These are phyloP conservation scores for Quercus phellos DNA, from an alignment of 331 rosid genomes.

Conservation along the genomic window DNA sequence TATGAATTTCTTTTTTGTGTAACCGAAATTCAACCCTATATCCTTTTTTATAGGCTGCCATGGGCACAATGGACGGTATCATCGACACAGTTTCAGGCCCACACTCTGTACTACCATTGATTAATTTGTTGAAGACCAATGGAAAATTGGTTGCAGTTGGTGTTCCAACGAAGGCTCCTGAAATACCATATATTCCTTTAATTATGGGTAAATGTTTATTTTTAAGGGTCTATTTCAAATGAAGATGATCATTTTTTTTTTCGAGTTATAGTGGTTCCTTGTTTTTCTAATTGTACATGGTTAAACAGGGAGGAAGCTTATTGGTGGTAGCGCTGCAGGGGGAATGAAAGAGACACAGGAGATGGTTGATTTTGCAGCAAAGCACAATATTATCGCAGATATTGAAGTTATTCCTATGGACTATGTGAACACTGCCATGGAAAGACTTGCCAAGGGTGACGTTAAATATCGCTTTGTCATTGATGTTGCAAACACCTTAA, in stretches of 20 bases:
- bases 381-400: constrained; percentile 30
- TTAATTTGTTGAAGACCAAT: constrained; percentile 30
- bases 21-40: too few relatives aligned
- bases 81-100: constrained; percentile 39
- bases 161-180: constrained; percentile 3
- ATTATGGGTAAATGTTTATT: constrained; percentile 9
- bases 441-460: constrained; percentile 21
- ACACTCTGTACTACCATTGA: constrained; percentile 28
- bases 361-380: constrained; percentile 18
- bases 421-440: constrained; percentile 16
- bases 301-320: constrained; percentile 19
- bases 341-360: constrained; percentile 27
- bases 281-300: not conserved
- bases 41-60: constrained; percentile 18
- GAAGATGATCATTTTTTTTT: too few relatives aligned
- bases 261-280: too few relatives aligned
- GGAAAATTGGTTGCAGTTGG: constrained; percentile 33
- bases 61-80: constrained; percentile 43
- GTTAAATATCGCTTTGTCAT: constrained; percentile 37
- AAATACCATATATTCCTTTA: constrained; percentile 17
- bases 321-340: constrained; percentile 26
- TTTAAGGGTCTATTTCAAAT: too few relatives aligned
- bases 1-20: too few relatives aligned
- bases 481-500: constrained; percentile 29
- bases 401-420: constrained; percentile 30